A percentile compares a stretch with the other conserved stretches of the same genome.
Evolutionary conservation across 2,329 filamentous ascomycete genomes (phyloP).

Genomic region (Fusarium sororula): DNA sequence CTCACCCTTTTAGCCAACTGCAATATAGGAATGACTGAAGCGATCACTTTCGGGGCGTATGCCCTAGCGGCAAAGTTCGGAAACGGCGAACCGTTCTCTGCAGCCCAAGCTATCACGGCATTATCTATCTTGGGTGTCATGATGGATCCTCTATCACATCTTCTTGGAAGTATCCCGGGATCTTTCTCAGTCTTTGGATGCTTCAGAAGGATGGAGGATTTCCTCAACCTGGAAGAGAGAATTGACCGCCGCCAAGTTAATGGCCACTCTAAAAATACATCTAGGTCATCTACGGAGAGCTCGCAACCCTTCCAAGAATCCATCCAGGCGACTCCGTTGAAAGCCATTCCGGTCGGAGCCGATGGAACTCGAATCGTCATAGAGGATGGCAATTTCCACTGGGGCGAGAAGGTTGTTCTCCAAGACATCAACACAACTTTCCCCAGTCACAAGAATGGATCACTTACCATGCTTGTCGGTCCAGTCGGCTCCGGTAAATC

Average conservation of each 20-base stretch:
- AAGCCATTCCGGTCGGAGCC: background rate
- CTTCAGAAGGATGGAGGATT: slow-evolving; percentile 46
- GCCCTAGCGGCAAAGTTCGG: slow-evolving; percentile 41
- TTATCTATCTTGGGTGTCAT: slow-evolving; percentile 45
- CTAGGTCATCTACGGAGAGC: background rate
- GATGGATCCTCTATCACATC: slow-evolving; percentile 37
- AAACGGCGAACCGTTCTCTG: slow-evolving; percentile 41
- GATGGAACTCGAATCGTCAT: slow-evolving; percentile 31
- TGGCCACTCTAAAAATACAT: background rate
- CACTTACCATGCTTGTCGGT: slow-evolving; percentile 44
- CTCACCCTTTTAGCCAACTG: slow-evolving; percentile 36
- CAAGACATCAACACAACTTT: slow-evolving; percentile 38
- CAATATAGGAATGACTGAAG: slow-evolving; percentile 41
- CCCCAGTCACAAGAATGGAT: slow-evolving; percentile 28
- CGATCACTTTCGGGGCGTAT: slow-evolving; percentile 45
- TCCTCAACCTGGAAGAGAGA: slow-evolving; percentile 39
- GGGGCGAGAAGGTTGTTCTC: slow-evolving; percentile 41
- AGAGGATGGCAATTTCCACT: slow-evolving; percentile 39
- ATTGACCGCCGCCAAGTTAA: slow-evolving; percentile 37
- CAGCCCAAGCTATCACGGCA: slow-evolving; percentile 44
- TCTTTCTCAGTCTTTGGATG: slow-evolving; percentile 44
- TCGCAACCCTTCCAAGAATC: background rate
- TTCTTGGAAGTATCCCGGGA: slow-evolving; percentile 41
- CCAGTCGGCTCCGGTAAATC: slow-evolving; percentile 48
- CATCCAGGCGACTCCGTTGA: slow-evolving; percentile 15